A percentile compares a stretch with the other conserved stretches of the same genome.
Evolutionary conservation across 345 rosid species (phyloP).

Genomic region (Mangifera indica): DNA sequence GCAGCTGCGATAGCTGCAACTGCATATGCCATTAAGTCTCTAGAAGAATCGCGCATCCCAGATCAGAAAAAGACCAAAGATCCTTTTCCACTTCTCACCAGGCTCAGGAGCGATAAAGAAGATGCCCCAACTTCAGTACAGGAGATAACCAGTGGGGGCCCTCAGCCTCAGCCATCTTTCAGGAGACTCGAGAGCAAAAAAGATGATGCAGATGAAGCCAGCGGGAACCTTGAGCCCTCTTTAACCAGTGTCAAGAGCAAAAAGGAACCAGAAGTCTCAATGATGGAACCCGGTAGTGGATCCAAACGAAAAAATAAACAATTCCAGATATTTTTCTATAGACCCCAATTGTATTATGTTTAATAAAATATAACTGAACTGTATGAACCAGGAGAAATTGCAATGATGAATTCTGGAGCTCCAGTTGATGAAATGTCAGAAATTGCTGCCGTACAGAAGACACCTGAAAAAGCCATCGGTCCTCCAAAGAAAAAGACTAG

Average conservation of each 20-base stretch:
- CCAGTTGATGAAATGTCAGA: conserved; percentile 12
- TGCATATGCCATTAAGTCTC: conserved; percentile 34
- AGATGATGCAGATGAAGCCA: conserved; percentile 4
- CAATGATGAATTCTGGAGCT: conserved; percentile 4
- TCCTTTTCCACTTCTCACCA: conserved; percentile 18
- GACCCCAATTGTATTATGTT: background rate
- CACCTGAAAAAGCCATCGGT: conserved; percentile 5
- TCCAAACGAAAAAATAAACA: conserved; percentile 12
- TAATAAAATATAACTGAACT: background rate
- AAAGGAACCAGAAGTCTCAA: conserved; percentile 16
- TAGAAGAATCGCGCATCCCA: conserved; percentile 20
- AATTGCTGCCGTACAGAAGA: conserved; percentile 12
- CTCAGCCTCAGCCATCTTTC: conserved; percentile 25
- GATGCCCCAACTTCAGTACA: conserved; percentile 5
- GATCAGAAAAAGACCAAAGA: conserved; percentile 13
- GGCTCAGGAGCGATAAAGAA: conserved; percentile 33
- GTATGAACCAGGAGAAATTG: conserved; percentile 23
- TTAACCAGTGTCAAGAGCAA: conserved; percentile 29
- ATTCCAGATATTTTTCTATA: background rate
- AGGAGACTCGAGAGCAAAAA: conserved; percentile 30
- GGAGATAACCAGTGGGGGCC: background rate
- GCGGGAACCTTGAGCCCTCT: conserved; percentile 16
- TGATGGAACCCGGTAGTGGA: background rate
- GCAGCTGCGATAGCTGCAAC: conserved; percentile 56
- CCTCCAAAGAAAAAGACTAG: conserved; percentile 30